Evolutionary conservation across 2,329 filamentous ascomycete species (phyloP).

Genomic region (Elsinoe arachidis): DNA sequence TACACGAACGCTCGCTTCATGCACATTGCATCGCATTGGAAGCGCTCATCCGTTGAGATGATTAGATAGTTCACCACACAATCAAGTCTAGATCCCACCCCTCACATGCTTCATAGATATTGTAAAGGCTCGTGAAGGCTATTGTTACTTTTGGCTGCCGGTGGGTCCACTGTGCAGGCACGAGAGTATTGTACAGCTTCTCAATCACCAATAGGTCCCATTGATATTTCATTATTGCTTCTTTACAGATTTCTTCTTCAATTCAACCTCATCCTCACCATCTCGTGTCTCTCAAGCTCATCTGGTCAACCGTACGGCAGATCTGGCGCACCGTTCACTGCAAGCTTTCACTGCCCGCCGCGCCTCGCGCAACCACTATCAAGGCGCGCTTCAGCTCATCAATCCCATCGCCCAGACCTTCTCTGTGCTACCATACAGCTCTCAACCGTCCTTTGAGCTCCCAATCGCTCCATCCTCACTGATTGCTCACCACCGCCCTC

Average conservation of each 20-base stretch:
- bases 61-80: slow-evolving; percentile 1
- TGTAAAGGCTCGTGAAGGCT: not conserved
- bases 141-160: too few relatives aligned
- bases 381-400: slow-evolving; percentile 1
- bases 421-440: not conserved
- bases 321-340: not conserved
- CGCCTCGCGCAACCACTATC: not conserved
- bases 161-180: too few relatives aligned
- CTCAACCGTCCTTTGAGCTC: not conserved
- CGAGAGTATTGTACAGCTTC: too few relatives aligned
- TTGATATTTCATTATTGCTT: too few relatives aligned
- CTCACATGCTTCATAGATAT: not conserved
- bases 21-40: not conserved
- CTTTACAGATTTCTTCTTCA: too few relatives aligned
- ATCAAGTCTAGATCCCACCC: not conserved
- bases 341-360: not conserved
- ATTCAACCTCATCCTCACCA: too few relatives aligned
- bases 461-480: not conserved
- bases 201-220: too few relatives aligned
- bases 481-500: not conserved
- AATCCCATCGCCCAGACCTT: not conserved
- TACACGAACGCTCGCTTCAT: slow-evolving; percentile 8
- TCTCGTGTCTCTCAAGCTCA: not conserved
- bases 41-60: not conserved
- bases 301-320: not conserved